Percentiles rank a stretch among this genome's conserved stretches.
Conservation (phyloP, 352 stramenopile species). For the Vaucheria bursata region DNA sequence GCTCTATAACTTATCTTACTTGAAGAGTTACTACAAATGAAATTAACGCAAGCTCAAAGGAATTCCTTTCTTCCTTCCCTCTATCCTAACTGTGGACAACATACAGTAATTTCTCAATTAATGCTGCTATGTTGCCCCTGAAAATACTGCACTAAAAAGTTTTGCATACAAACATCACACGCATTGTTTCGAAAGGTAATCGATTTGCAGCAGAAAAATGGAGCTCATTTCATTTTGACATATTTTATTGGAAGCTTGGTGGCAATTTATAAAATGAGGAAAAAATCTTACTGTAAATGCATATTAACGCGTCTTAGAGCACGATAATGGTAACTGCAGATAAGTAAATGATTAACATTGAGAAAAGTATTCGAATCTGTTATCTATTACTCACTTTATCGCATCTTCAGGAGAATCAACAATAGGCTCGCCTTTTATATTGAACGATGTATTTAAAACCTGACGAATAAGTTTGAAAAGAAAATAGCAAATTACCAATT, state of each 20-base stretch:
- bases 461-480: constrained; percentile 61
- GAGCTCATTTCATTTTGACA: neutral
- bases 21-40: too few species aligned
- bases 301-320: neutral
- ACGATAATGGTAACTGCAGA: neutral
- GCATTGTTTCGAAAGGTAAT: too few species aligned
- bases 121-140: too few species aligned
- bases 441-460: constrained; percentile 76
- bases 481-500: constrained; percentile 57
- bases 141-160: too few species aligned
- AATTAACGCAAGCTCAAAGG: too few species aligned
- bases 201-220: neutral
- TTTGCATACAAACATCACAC: too few species aligned
- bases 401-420: constrained; percentile 64
- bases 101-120: too few species aligned
- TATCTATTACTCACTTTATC: neutral
- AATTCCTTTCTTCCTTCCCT: too few species aligned
- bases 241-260: neutral
- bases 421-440: constrained; percentile 67
- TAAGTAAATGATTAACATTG: neutral
- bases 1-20: too few species aligned
- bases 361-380: neutral
- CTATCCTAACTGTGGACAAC: too few species aligned
- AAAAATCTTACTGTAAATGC: neutral
- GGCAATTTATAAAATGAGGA: neutral